Base-by-base conservation (phyloP, 2,329 filamentous ascomycete genomes). In the Pseudocercospora vitis region DNA sequence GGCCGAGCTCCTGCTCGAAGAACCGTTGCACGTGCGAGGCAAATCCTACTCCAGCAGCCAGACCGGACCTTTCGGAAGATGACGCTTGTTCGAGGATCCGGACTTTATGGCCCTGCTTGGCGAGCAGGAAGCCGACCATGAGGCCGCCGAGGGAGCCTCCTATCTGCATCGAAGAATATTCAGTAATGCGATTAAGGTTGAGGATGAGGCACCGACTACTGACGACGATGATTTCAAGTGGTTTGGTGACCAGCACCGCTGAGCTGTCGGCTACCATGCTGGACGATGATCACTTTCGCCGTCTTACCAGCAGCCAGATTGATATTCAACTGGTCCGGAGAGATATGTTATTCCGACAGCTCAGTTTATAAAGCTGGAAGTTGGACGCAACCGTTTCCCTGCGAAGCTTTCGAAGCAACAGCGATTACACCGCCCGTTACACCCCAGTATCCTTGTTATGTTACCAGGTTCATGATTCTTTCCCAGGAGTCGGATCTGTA, bases 61-160 rank as follows among this genome's bases (percentile, higher is more conserved):
- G 53, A n/a, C 52, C 60, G 55, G 53, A 53, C 14, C 61, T 52
- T 18, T 56, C 52, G 12, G 60, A 62, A 23, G 52, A 53, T 9
- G 40, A 32, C 16, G 56, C 57, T 48, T 59, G 54, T 47, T 64
- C 60, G 23, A 63, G 44, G 33, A 76, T 75, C 1, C 71, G 74
- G 4, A 72, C 71, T 57, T 73, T 64, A 58, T 76, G 73, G 11
- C 74, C 73, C 23, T 72, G 67, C 1, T 67, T 65, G 52, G 74
- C 74, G 28, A 76, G 58, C n/a, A 72, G 69, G 33, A 76, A 62
- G 6, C 70, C 72, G 9, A 68, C 62, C 32, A 73, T 68, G 3
- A 77, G 68, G 1, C 74, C 74, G 3, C 70, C 74, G 3, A 76
- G 62, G 1, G 74, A 76, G 1, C 74, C 74, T 11, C 75, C 75